phyloP scores from a whole-genome alignment of 2,329 filamentous ascomycete genomes.

The Talaromyces sp. region DNA sequence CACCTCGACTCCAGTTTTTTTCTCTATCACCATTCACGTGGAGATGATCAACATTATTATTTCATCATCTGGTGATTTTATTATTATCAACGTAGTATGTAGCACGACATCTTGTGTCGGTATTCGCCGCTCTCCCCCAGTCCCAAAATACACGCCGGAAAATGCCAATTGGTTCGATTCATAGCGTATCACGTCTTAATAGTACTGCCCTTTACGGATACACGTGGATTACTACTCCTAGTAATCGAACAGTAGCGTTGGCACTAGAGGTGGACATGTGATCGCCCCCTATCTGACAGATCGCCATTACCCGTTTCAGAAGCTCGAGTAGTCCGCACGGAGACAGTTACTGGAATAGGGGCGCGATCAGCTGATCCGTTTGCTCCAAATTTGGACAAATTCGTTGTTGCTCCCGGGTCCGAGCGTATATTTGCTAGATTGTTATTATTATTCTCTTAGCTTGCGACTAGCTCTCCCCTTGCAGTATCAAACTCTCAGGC shows the following conservation, averaged over 20 bases:
- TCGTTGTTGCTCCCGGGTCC: neutral
- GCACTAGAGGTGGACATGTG: neutral
- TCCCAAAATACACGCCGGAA: too few relatives aligned
- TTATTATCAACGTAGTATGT: neutral
- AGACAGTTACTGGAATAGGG: neutral
- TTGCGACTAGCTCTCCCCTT: neutral
- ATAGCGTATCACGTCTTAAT: neutral
- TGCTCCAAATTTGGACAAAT: neutral
- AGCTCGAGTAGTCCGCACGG: neutral
- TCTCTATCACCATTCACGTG: neutral
- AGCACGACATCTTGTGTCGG: neutral
- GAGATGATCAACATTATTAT: neutral
- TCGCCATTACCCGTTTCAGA: neutral
- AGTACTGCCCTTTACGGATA: neutral
- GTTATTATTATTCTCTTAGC: neutral
- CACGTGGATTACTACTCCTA: neutral
- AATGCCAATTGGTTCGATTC: neutral
- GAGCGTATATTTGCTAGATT: neutral
- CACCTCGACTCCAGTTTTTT: neutral
- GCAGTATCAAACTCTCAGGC: too few relatives aligned
- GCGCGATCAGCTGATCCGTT: neutral
- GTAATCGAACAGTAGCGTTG: neutral
- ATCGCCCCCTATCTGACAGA: neutral
- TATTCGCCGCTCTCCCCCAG: too few relatives aligned
- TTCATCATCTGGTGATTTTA: neutral